A percentile compares a stretch with the other conserved stretches of the same genome.
Conservation (phyloP, 352 stramenopile genomes). For the Phytophthora pisi region DNA sequence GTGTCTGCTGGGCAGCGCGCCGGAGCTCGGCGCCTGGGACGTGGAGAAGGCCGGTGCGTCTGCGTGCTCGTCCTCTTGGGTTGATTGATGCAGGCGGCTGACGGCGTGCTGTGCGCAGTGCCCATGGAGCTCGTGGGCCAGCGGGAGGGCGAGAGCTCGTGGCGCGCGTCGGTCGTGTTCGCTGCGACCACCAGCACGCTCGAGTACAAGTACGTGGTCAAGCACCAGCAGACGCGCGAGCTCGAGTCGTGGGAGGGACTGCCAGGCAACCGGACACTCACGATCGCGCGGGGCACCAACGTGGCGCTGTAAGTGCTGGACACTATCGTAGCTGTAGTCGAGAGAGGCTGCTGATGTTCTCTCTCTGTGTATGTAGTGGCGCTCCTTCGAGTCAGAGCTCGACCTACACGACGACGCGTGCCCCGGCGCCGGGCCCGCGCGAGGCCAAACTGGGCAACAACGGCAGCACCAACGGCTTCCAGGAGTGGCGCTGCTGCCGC, state of each 20-base stretch:
- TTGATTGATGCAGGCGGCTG: background rate
- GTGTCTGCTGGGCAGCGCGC: constrained; percentile 56
- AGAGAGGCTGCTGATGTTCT: background rate
- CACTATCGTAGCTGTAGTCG: background rate
- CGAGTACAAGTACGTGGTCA: constrained; percentile 86
- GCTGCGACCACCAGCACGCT: constrained; percentile 32
- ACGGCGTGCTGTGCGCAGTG: constrained; percentile 36
- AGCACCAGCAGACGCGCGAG: constrained; percentile 38
- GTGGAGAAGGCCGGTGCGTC: constrained; percentile 49
- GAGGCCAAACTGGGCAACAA: constrained; percentile 61
- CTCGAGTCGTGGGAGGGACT: constrained; percentile 77
- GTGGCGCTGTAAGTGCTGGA: constrained; percentile 56
- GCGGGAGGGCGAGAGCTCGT: constrained; percentile 42
- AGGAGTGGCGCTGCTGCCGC: constrained; percentile 71
- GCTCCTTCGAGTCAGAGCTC: constrained; percentile 54
- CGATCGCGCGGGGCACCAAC: constrained; percentile 46
- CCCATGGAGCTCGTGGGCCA: constrained; percentile 46
- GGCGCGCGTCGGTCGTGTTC: constrained; percentile 44
- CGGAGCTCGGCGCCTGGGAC: constrained; percentile 72
- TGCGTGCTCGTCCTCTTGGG: background rate
- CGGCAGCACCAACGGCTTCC: constrained; percentile 68
- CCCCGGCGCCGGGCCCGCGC: constrained; percentile 50
- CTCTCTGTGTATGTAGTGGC: constrained; percentile 8
- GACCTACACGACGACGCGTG: constrained; percentile 45
- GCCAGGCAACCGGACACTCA: constrained; percentile 70